Conservation (phyloP, 352 stramenopile genomes). For the Globisporangium nodosum region DNA sequence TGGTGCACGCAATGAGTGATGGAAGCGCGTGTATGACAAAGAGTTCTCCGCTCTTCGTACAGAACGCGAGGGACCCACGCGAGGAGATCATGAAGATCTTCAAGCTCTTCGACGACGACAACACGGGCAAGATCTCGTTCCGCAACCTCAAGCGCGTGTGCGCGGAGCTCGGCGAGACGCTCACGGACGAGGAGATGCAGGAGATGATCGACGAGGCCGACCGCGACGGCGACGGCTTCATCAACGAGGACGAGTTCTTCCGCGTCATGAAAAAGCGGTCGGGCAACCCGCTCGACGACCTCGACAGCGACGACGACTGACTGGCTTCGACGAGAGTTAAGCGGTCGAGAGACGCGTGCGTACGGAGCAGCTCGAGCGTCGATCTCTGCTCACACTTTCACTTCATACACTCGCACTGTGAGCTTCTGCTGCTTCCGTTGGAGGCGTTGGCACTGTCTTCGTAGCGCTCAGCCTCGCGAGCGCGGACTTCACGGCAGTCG, state of each 20-base stretch:
- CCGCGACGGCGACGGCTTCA: slow-evolving; percentile 89
- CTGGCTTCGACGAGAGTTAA: not conserved
- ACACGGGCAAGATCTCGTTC: slow-evolving; percentile 94
- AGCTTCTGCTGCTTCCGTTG: not conserved
- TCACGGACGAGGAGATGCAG: slow-evolving; percentile 82
- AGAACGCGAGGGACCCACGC: slow-evolving; percentile 80
- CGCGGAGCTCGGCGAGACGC: slow-evolving; percentile 67
- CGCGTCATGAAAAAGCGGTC: slow-evolving; percentile 95
- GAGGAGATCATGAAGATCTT: slow-evolving; percentile 95
- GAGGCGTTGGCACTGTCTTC: not conserved
- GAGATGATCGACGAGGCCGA: slow-evolving; percentile 96
- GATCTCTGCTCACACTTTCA: not conserved
- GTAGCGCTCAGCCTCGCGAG: slow-evolving; percentile 23
- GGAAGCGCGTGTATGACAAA: not conserved
- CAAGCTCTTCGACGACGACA: slow-evolving; percentile 94
- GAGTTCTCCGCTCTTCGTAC: not conserved
- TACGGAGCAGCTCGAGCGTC: not conserved
- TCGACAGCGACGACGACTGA: slow-evolving; percentile 88
- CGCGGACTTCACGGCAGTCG: slow-evolving; percentile 18
- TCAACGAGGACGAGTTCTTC: slow-evolving; percentile 95
- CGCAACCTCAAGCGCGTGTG: slow-evolving; percentile 93
- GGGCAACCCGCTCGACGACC: slow-evolving; percentile 89
- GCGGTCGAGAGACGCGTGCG: not conserved
- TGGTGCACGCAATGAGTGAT: no score
- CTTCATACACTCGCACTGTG: not conserved